Evolutionary conservation across 2,329 filamentous ascomycete species (phyloP).

Genomic region (Trichoderma sp.): DNA sequence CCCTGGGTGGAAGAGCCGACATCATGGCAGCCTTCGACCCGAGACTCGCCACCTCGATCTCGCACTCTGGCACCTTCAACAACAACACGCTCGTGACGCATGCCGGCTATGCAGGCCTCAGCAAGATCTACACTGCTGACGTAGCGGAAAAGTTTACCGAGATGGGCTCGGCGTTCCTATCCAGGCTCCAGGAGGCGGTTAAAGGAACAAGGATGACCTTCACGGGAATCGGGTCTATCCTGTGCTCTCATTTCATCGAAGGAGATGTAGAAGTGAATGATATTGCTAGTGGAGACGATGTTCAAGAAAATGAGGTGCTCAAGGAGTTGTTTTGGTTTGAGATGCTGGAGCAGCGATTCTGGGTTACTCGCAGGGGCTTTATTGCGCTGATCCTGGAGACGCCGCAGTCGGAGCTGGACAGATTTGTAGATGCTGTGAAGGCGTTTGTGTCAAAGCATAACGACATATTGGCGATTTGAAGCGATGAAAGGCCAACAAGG

Average conservation of each 20-base stretch:
- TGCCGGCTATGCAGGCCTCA: constrained; percentile 49
- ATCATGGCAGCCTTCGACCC: constrained; percentile 63
- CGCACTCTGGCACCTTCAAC: constrained; percentile 67
- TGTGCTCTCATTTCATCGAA: constrained; percentile 41
- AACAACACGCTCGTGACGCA: constrained; percentile 65
- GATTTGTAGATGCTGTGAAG: constrained; percentile 41
- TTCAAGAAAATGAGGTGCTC: constrained; percentile 36
- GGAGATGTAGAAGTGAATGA: constrained; percentile 26
- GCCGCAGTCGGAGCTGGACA: constrained; percentile 41
- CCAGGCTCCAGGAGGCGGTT: constrained; percentile 34
- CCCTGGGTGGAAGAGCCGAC: constrained; percentile 61
- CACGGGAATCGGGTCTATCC: constrained; percentile 40
- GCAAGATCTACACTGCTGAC: constrained; percentile 38
- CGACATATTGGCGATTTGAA: constrained; percentile 23
- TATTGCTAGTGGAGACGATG: constrained; percentile 33
- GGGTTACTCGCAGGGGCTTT: constrained; percentile 44
- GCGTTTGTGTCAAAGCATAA: constrained; percentile 36
- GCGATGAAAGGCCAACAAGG: neutral
- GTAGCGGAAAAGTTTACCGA: constrained; percentile 36
- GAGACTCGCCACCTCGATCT: constrained; percentile 40
- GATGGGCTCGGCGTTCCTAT: constrained; percentile 34
- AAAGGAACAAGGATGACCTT: constrained; percentile 41
- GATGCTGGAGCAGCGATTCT: constrained; percentile 47
- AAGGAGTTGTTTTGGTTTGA: constrained; percentile 49
- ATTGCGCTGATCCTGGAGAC: constrained; percentile 44